Percentiles rank a stretch among this genome's conserved stretches.
These are phyloP conservation scores for Curvularia lunata DNA, from an alignment of 2,329 filamentous ascomycete species.

Conservation along the genomic window DNA sequence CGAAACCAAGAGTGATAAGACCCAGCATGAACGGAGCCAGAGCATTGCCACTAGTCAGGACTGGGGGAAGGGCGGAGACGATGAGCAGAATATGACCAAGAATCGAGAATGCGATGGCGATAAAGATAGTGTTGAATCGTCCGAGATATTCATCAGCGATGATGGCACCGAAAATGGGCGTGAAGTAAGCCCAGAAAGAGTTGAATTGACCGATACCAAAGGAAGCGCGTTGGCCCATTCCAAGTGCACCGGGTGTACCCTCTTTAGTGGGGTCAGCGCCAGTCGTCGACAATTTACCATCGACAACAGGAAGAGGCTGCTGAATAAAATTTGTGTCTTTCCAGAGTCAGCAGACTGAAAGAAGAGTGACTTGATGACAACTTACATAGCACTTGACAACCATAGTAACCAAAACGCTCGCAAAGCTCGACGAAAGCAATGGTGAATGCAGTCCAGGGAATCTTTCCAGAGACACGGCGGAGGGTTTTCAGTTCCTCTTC, in stretches of 20 bases:
- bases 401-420: conserved; percentile 81
- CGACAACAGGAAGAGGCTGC: conserved; percentile 43
- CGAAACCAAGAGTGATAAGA: conserved; percentile 56
- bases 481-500: conserved; percentile 67
- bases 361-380: conserved; percentile 1
- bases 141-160: conserved; percentile 65
- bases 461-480: conserved; percentile 67
- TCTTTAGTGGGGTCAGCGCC: conserved; percentile 37
- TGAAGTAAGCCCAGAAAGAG: conserved; percentile 51
- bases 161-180: conserved; percentile 60
- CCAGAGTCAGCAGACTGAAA: conserved; percentile 8
- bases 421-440: conserved; percentile 76
- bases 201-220: conserved; percentile 49
- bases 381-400: conserved; percentile 69
- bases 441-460: conserved; percentile 71
- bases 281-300: conserved; percentile 42
- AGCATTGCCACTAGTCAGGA: conserved; percentile 51
- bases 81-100: conserved; percentile 63
- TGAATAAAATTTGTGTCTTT: conserved; percentile 52
- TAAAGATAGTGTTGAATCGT: conserved; percentile 67
- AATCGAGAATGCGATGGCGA: conserved; percentile 56
- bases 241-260: conserved; percentile 46
- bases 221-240: conserved; percentile 48
- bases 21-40: conserved; percentile 60
- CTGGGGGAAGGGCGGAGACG: conserved; percentile 60